A percentile compares a stretch with the other conserved stretches of the same genome.
Conservation (phyloP, 768 basidiomycete genomes). For the Agrocybe chaxingu region DNA sequence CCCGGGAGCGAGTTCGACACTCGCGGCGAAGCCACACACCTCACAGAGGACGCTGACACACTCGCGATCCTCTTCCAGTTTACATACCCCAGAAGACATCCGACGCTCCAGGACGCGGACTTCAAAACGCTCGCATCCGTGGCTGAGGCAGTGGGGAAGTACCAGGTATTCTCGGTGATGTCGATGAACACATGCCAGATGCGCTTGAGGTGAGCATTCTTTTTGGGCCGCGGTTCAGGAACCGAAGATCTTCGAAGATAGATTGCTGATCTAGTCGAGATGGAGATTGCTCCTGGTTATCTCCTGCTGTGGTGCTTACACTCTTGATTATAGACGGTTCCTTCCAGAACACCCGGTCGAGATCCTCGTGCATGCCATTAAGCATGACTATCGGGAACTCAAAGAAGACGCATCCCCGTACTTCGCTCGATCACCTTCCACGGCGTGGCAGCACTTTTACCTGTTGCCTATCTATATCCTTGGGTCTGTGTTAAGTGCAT, state of each 20-base stretch:
- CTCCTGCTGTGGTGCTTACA: neutral
- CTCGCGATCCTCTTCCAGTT: slow-evolving; percentile 25
- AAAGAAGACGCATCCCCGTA: slow-evolving; percentile 16
- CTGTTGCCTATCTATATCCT: slow-evolving; percentile 16
- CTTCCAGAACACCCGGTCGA: slow-evolving; percentile 16
- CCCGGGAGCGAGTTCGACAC: neutral
- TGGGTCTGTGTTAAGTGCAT: slow-evolving; percentile 15
- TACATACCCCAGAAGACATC: slow-evolving; percentile 20
- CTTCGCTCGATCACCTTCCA: slow-evolving; percentile 15
- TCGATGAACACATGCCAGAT: slow-evolving; percentile 23
- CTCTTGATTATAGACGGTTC: slow-evolving; percentile 1
- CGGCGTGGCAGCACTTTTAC: slow-evolving; percentile 16
- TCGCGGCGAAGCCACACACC: slow-evolving; percentile 13
- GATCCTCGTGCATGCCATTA: slow-evolving; percentile 21
- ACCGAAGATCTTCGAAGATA: too few relatives aligned
- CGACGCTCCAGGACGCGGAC: slow-evolving; percentile 9
- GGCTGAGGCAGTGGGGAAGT: slow-evolving; percentile 30
- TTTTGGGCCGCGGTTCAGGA: too few relatives aligned
- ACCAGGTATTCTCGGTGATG: slow-evolving; percentile 22
- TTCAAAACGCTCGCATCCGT: slow-evolving; percentile 15
- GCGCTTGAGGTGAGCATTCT: slow-evolving; percentile 19
- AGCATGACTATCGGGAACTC: slow-evolving; percentile 22
- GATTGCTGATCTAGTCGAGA: too few relatives aligned
- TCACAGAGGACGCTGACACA: slow-evolving; percentile 15
- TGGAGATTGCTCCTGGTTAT: neutral